Evolutionary conservation across 306 rosid species (phyloP).

Genomic region (Senna tora): DNA sequence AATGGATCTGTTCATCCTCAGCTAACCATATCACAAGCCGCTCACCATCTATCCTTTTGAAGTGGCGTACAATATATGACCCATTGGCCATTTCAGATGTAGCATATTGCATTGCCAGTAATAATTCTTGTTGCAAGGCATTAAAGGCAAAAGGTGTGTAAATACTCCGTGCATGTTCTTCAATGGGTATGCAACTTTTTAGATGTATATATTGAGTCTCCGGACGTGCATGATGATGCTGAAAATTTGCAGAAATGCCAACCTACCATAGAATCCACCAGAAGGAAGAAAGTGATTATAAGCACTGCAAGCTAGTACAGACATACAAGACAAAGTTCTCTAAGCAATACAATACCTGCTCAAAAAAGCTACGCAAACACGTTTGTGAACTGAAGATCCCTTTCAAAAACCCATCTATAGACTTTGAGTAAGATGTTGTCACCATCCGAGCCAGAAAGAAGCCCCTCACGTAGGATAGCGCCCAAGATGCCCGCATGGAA

Average conservation of each 20-base stretch:
- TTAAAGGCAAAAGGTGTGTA: constrained; percentile 87
- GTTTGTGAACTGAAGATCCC: constrained; percentile 64
- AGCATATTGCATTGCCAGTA: constrained; percentile 82
- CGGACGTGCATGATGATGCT: constrained; percentile 56
- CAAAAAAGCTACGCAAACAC: constrained; percentile 85
- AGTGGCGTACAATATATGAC: constrained; percentile 72
- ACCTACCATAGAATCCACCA: constrained; percentile 56
- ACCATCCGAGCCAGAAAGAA: constrained; percentile 80
- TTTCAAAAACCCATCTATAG: constrained; percentile 69
- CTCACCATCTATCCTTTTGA: constrained; percentile 75
- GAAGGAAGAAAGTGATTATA: constrained; percentile 34
- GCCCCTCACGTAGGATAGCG: constrained; percentile 71
- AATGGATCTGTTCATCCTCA: constrained; percentile 78
- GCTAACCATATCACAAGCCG: constrained; percentile 74
- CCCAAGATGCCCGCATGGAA: constrained; percentile 74
- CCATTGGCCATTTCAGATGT: constrained; percentile 78
- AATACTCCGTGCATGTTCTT: constrained; percentile 78
- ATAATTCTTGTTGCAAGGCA: constrained; percentile 76
- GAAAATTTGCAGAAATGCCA: constrained; percentile 69
- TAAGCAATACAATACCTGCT: constrained; percentile 60
- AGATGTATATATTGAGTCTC: constrained; percentile 67
- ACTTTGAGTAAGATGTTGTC: constrained; percentile 61
- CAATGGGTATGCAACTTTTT: constrained; percentile 83
- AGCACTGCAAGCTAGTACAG: constrained; percentile 14
- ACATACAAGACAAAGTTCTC: constrained; percentile 2